Conservation (phyloP, 345 rosid species). For the Eucalyptus polybractea region DNA sequence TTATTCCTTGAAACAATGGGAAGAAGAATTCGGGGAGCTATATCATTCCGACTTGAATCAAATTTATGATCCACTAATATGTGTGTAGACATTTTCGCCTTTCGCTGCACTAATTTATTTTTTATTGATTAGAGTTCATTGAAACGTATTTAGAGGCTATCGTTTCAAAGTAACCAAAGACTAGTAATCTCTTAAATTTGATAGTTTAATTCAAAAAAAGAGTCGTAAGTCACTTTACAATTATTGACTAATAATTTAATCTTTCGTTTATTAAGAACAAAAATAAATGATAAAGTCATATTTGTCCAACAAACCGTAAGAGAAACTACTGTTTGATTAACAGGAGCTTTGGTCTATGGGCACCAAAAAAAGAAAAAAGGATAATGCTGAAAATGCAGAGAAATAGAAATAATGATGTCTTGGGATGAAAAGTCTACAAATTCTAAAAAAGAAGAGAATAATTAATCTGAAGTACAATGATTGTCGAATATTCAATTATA, state of each 20-base stretch:
- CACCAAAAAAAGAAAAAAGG: neutral
- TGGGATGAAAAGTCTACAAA: neutral
- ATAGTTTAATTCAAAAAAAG: neutral
- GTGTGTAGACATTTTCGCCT: neutral
- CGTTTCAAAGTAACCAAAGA: neutral
- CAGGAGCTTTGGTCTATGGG: neutral
- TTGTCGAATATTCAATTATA: neutral
- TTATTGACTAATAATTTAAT: neutral
- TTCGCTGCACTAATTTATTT: neutral
- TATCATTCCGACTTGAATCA: neutral
- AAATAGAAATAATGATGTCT: neutral
- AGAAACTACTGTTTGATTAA: neutral
- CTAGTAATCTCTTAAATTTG: neutral
- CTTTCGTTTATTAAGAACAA: neutral
- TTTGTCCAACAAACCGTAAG: neutral
- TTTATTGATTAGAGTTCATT: neutral
- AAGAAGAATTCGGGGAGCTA: neutral
- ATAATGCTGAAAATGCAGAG: neutral
- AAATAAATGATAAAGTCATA: neutral
- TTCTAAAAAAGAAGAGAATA: neutral
- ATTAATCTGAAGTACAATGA: neutral
- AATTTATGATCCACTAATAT: neutral
- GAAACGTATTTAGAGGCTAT: neutral
- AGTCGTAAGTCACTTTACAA: neutral
- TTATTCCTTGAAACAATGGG: neutral